Percentiles rank a stretch among this genome's conserved stretches.
Evolutionary conservation across 306 rosid genomes (phyloP).

Genomic region (Dicorynia guianensis): DNA sequence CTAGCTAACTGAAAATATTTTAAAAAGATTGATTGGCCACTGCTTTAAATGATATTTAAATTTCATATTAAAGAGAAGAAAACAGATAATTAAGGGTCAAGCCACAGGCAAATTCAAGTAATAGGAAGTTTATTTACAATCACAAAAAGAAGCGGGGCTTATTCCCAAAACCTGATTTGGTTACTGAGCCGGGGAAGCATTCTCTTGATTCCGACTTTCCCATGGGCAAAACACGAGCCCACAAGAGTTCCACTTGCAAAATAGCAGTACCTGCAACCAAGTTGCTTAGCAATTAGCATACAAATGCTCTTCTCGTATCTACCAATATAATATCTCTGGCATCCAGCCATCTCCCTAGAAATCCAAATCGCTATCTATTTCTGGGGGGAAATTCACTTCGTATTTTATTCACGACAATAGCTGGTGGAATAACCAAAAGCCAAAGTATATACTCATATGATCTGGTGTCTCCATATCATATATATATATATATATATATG

Average conservation of each 20-base stretch:
- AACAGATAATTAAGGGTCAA: too few species aligned
- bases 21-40: too few species aligned
- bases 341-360: slow-evolving; percentile 23
- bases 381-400: slow-evolving; percentile 32
- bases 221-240: slow-evolving; percentile 1
- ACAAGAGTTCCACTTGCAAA: slow-evolving; percentile 40
- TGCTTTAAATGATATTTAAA: too few species aligned
- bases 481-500: not conserved
- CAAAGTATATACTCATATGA: slow-evolving; percentile 25
- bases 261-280: slow-evolving; percentile 30
- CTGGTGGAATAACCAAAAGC: slow-evolving; percentile 56
- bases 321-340: slow-evolving; percentile 36
- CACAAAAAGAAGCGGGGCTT: not conserved
- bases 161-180: not conserved
- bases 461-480: not conserved
- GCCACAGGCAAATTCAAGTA: too few species aligned
- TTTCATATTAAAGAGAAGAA: too few species aligned
- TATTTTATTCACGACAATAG: slow-evolving; percentile 42
- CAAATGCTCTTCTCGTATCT: slow-evolving; percentile 43
- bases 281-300: slow-evolving; percentile 35
- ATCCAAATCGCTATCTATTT: slow-evolving; percentile 34
- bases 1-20: too few species aligned
- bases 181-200: not conserved
- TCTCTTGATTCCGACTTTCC: not conserved
- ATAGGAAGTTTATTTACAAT: not conserved